phyloP scores from a whole-genome alignment of 257 asterid species.

The Petrea volubilis region DNA sequence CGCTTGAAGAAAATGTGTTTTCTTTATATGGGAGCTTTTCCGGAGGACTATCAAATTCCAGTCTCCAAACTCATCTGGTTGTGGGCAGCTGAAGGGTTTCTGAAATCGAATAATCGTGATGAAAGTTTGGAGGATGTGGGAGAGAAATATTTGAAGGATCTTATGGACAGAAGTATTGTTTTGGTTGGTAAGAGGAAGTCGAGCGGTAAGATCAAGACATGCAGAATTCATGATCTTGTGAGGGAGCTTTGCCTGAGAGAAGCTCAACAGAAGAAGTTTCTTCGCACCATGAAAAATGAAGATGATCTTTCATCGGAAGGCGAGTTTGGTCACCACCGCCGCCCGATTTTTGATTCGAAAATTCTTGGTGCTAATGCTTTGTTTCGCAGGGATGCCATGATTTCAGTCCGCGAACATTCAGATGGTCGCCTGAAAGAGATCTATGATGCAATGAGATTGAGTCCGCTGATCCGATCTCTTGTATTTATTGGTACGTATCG shows the following conservation, averaged over 20 bases:
- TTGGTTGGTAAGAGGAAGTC: background rate
- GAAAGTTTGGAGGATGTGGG: constrained; percentile 17
- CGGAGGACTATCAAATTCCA: constrained; percentile 15
- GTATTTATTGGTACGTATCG: background rate
- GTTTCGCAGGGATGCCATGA: background rate
- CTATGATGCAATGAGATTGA: background rate
- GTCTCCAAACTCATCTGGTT: constrained; percentile 15
- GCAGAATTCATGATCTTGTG: constrained; percentile 20
- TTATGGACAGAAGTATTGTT: constrained; percentile 21
- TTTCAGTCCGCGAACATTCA: background rate
- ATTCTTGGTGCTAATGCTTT: background rate
- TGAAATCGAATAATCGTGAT: background rate
- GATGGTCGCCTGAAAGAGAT: background rate
- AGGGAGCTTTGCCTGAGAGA: constrained; percentile 18
- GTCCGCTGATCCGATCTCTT: background rate
- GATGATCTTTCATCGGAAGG: background rate
- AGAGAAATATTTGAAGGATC: constrained; percentile 14
- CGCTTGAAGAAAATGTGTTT: constrained; percentile 23
- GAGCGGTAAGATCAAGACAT: constrained; percentile 9
- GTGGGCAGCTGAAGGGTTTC: constrained; percentile 28
- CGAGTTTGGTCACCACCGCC: background rate
- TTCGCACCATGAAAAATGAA: background rate
- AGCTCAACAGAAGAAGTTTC: constrained; percentile 15
- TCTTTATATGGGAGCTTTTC: constrained; percentile 13
- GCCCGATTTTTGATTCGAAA: background rate